Conservation (phyloP, 2,329 filamentous ascomycete species). For the Neophaeococcomyces aloes region DNA sequence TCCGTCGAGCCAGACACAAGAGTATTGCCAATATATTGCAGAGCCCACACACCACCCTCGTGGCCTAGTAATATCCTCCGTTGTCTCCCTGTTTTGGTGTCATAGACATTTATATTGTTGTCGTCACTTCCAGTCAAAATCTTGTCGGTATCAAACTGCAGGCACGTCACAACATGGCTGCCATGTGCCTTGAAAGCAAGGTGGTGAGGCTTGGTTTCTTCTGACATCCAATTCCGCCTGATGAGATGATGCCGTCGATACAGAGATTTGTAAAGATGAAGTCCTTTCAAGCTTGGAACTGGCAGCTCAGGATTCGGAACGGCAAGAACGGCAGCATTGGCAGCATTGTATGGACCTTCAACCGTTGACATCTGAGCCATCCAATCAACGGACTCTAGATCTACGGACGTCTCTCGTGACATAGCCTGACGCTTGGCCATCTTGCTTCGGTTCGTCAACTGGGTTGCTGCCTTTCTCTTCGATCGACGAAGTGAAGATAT, state of each 20-base stretch:
- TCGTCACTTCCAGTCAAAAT: conserved; percentile 97
- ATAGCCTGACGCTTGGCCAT: conserved; percentile 47
- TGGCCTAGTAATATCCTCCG: conserved; percentile 80
- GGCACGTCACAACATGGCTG: conserved; percentile 89
- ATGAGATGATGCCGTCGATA: conserved; percentile 91
- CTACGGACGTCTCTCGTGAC: conserved; percentile 31
- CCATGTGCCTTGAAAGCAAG: conserved; percentile 95
- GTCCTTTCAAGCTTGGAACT: conserved; percentile 62
- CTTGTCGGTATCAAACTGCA: conserved; percentile 97
- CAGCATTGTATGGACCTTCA: conserved; percentile 77
- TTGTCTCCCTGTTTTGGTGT: conserved; percentile 84
- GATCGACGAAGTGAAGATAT: conserved; percentile 24
- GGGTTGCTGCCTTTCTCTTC: conserved; percentile 41
- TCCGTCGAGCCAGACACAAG: conserved; percentile 94
- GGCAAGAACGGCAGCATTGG: conserved; percentile 69
- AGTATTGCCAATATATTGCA: conserved; percentile 92
- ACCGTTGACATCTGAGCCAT: conserved; percentile 43
- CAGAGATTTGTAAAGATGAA: conserved; percentile 92
- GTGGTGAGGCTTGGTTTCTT: conserved; percentile 72
- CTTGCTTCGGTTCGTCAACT: conserved; percentile 37
- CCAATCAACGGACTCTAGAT: conserved; percentile 35
- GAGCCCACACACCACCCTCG: conserved; percentile 92
- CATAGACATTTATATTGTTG: conserved; percentile 94
- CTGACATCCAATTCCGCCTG: conserved; percentile 78
- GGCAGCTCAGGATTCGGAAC: conserved; percentile 75